Conservation (phyloP, 2,329 filamentous ascomycete species). For the Paecilomyces sp. region DNA sequence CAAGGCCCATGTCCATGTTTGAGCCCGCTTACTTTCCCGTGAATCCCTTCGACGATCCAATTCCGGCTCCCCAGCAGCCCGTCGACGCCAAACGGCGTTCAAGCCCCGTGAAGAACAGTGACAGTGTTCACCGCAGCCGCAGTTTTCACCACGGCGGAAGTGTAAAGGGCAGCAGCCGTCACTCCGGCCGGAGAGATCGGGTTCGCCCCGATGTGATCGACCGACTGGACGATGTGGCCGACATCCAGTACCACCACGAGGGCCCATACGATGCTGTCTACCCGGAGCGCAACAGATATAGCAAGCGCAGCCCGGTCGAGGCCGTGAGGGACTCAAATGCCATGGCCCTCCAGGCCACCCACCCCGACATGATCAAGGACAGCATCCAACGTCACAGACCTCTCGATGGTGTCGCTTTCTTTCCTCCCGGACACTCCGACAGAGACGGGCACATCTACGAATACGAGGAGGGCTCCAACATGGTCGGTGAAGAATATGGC, state of each 20-base stretch:
- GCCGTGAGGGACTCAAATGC: slow-evolving; percentile 66
- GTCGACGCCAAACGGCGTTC: slow-evolving; percentile 20
- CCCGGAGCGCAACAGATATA: slow-evolving; percentile 62
- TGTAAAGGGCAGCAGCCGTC: not conserved
- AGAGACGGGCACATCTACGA: slow-evolving; percentile 61
- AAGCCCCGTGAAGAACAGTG: not conserved
- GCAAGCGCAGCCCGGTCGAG: slow-evolving; percentile 61
- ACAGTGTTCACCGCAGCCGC: not conserved
- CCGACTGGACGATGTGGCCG: slow-evolving; percentile 60
- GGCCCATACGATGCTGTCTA: slow-evolving; percentile 84
- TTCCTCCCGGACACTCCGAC: slow-evolving; percentile 68
- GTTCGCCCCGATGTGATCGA: slow-evolving; percentile 74
- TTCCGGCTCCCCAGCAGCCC: not conserved
- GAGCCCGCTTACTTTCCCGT: slow-evolving; percentile 2
- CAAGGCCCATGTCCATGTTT: slow-evolving; percentile 1
- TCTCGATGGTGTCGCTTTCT: slow-evolving; percentile 67
- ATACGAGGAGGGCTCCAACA: slow-evolving; percentile 79
- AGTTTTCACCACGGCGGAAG: slow-evolving; percentile 18
- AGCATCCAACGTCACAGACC: slow-evolving; percentile 67
- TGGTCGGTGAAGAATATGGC: slow-evolving; percentile 61
- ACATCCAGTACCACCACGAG: slow-evolving; percentile 73
- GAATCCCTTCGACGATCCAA: not conserved
- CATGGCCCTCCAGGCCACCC: slow-evolving; percentile 74
- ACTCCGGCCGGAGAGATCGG: slow-evolving; percentile 59
- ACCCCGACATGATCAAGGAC: slow-evolving; percentile 68